A percentile compares a stretch with the other conserved stretches of the same genome.
Conservation (phyloP, 176 grass and related monocot genomes). For the Aegilops tauschii region DNA sequence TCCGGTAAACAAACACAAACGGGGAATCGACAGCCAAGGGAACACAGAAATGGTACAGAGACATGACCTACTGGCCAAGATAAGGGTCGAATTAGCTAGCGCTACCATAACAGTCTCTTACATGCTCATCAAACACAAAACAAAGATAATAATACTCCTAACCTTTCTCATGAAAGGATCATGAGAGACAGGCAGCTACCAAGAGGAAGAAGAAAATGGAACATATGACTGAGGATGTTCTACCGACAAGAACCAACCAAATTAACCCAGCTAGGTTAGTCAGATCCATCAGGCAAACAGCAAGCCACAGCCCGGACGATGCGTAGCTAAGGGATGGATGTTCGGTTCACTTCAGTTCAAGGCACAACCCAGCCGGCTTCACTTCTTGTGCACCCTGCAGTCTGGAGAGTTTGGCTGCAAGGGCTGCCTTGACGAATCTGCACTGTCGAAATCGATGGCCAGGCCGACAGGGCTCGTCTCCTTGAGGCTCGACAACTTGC, state of each 20-base stretch:
- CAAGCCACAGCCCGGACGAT: background rate
- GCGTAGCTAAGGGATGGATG: background rate
- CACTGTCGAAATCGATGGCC: constrained; percentile 50
- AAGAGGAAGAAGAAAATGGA: background rate
- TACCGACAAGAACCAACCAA: background rate
- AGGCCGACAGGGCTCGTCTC: constrained; percentile 31
- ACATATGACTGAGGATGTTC: background rate
- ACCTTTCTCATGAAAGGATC: background rate
- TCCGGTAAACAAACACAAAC: background rate
- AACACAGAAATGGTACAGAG: background rate
- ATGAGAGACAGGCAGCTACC: background rate
- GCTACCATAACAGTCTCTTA: background rate
- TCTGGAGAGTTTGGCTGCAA: constrained; percentile 60
- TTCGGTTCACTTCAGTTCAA: background rate
- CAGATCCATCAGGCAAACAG: constrained; percentile 18
- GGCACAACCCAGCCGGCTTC: background rate
- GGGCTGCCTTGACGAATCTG: constrained; percentile 55
- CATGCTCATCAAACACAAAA: background rate
- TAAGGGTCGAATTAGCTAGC: background rate
- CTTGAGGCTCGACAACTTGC: constrained; percentile 61
- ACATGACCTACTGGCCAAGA: background rate
- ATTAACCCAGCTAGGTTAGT: background rate
- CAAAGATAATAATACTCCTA: background rate
- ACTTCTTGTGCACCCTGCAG: constrained; percentile 71
- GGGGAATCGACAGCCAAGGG: background rate